phyloP scores from a whole-genome alignment of 1,284 basidiomycete genomes.

The Ustilago loliicola region DNA sequence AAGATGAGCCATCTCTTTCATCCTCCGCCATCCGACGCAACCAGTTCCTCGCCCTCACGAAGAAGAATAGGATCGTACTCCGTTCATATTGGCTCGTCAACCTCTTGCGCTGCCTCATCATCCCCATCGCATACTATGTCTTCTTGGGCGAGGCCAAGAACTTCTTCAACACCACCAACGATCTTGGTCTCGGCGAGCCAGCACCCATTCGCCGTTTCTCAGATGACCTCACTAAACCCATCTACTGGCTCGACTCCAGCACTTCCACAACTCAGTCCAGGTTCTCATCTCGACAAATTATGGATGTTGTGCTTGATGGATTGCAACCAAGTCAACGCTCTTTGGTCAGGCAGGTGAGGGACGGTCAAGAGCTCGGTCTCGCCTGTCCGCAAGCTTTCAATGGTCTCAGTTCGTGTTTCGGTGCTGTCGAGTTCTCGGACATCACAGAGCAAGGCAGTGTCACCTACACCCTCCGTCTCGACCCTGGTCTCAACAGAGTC shows the following conservation, averaged over 20 bases:
- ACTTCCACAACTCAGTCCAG: conserved; percentile 75
- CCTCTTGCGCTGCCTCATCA: conserved; percentile 77
- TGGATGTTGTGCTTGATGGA: conserved; percentile 73
- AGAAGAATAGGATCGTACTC: conserved; percentile 41
- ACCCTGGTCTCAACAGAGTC: conserved; percentile 77
- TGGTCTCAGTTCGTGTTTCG: conserved; percentile 79
- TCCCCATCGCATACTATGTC: conserved; percentile 79
- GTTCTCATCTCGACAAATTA: conserved; percentile 74
- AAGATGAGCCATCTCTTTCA: conserved; percentile 10
- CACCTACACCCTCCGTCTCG: conserved; percentile 80
- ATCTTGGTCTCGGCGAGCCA: conserved; percentile 35
- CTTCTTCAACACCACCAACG: conserved; percentile 44
- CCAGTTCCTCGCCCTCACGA: conserved; percentile 36
- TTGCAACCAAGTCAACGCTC: conserved; percentile 26
- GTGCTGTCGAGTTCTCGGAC: conserved; percentile 77
- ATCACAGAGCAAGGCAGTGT: conserved; percentile 64
- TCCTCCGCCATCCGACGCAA: conserved; percentile 33
- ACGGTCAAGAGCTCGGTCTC: conserved; percentile 71
- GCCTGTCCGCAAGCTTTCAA: conserved; percentile 82
- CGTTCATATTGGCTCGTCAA: conserved; percentile 72
- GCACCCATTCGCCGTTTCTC: conserved; percentile 28
- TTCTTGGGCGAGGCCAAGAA: conserved; percentile 75
- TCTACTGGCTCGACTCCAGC: conserved; percentile 33
- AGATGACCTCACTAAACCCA: conserved; percentile 20
- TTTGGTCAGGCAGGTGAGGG: conserved; percentile 26